Conservation (phyloP, 2,329 filamentous ascomycete genomes). For the Ophiostoma sp. region DNA sequence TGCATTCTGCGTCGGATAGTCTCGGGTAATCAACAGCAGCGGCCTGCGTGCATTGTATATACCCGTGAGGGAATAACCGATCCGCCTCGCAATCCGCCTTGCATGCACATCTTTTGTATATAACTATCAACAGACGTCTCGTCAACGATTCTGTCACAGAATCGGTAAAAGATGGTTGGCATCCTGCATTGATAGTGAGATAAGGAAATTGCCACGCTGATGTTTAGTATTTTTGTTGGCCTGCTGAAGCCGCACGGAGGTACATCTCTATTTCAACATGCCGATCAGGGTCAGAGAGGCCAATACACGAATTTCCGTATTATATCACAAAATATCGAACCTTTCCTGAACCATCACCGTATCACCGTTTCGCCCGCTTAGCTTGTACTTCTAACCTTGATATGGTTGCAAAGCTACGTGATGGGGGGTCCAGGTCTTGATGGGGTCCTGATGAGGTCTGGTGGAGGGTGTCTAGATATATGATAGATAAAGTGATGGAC, state of each 20-base stretch:
- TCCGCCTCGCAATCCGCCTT: background rate
- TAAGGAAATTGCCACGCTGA: background rate
- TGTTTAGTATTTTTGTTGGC: too few species aligned
- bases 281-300: background rate
- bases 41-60: background rate
- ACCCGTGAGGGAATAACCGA: background rate
- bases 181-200: background rate
- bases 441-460: background rate
- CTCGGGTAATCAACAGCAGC: background rate
- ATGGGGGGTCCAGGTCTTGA: background rate
- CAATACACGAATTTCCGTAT: background rate
- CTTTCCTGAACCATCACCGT: background rate
- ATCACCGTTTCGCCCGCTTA: background rate
- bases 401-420: slow-evolving; percentile 4
- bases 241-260: too few species aligned
- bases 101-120: too few species aligned
- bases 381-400: background rate
- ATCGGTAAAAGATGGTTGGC: too few species aligned
- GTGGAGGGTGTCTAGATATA: background rate
- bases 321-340: background rate
- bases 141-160: too few species aligned
- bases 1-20: background rate
- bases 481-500: background rate
- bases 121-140: too few species aligned
- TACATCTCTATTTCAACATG: background rate